These are phyloP conservation scores for Aechmea fasciata DNA, from an alignment of 176 grass and related monocot species.

Conservation along the genomic window DNA sequence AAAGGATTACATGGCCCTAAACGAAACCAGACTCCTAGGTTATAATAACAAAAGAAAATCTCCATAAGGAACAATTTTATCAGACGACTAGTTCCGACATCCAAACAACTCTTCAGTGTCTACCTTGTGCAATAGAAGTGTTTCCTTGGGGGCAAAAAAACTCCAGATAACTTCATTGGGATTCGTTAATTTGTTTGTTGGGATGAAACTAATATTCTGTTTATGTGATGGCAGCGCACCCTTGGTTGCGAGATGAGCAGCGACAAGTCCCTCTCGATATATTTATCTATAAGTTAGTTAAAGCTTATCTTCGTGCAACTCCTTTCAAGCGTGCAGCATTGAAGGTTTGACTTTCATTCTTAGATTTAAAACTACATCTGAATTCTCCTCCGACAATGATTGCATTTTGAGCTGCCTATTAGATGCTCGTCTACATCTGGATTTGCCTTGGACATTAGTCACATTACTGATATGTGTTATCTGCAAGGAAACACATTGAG, in stretches of 20 bases:
- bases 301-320: constrained; percentile 63
- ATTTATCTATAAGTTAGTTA: constrained; percentile 69
- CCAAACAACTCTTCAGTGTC: not conserved
- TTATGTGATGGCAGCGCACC: constrained; percentile 52
- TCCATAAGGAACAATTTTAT: too few species aligned
- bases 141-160: too few species aligned
- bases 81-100: too few species aligned
- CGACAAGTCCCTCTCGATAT: constrained; percentile 73
- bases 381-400: not conserved
- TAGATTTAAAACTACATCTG: not conserved
- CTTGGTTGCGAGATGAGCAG: constrained; percentile 74
- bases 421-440: not conserved
- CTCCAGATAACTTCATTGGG: constrained; percentile 2
- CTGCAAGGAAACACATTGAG: too few species aligned
- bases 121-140: not conserved
- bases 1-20: too few species aligned
- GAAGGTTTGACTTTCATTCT: constrained; percentile 51
- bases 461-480: too few species aligned
- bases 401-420: not conserved
- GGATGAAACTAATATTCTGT: constrained; percentile 12
- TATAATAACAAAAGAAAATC: too few species aligned
- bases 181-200: not conserved
- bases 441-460: too few species aligned
- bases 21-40: too few species aligned
- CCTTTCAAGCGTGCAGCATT: constrained; percentile 90